phyloP scores from a whole-genome alignment of 495 filamentous ascomycete genomes.

The Tuber microsphaerosporum region DNA sequence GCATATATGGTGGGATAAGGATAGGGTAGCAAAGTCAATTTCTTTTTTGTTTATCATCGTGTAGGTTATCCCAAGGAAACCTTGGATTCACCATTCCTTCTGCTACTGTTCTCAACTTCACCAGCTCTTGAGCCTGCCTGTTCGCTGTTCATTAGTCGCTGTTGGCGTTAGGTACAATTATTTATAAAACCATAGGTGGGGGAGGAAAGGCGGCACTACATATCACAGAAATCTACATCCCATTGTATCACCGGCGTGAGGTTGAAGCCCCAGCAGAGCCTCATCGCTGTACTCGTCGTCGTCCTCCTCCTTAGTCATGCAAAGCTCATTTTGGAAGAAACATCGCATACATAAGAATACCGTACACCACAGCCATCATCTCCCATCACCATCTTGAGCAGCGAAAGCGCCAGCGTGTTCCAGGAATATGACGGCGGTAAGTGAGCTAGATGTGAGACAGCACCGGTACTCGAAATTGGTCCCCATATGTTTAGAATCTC shows the following conservation, averaged over 20 bases:
- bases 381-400: background rate
- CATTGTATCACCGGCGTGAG: background rate
- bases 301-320: background rate
- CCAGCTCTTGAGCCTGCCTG: background rate
- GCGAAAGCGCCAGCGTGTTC: background rate
- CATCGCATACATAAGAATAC: too few relatives aligned
- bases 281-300: background rate
- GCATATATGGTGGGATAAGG: background rate
- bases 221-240: background rate
- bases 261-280: background rate
- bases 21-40: background rate
- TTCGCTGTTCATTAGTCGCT: background rate
- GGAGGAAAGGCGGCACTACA: background rate
- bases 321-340: background rate
- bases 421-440: background rate
- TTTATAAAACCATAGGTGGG: background rate
- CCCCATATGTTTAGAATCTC: too few relatives aligned
- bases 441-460: background rate
- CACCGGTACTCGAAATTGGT: background rate
- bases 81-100: background rate
- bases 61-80: background rate
- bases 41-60: background rate
- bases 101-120: background rate
- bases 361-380: background rate
- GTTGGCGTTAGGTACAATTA: background rate